Evolutionary conservation across 2,329 filamentous ascomycete genomes (phyloP), one percentile per base, ranked within the genome.

Genomic region (Xylaria arbuscula): DNA sequence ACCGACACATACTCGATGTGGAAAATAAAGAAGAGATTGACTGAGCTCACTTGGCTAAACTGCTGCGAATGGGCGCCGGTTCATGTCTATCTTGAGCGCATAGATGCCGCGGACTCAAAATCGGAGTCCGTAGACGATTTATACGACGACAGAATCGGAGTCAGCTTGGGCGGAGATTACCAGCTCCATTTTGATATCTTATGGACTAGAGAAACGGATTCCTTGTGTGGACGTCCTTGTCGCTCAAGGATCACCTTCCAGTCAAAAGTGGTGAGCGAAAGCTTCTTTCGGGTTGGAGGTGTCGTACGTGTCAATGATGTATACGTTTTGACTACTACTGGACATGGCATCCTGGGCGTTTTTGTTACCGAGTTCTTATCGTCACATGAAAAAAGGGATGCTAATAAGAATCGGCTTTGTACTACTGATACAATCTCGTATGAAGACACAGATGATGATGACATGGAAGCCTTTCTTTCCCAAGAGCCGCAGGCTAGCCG

Each of bases 1-100:
- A 45, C 42, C 13, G 62, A 64, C 17, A 45, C 1, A 10, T 51
- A 45, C 34, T 58, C 62, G 24, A 34, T 62, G 11, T 28, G 50
- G 51, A 62, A 48, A 28, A 62, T 62, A 47, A 62, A 47, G n/a
- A 55, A 62, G 51, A 62, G 60, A 55, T 45, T 62, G 24, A 36
- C 34, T 17, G 60, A 62, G 24, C 60, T 62, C 17, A 19, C 6
- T 17, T 62, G 60, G 60, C 60, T 55, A 2, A 11, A 62, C 9
- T 36, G 24, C 24, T 10, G 19, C 38, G 40, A n/a, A 47, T 62
- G n/a, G 17, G 60, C 60, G 22, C 60, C 60, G 3, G 38, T 62
- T n/a, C 50, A 62, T n/a, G 38, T 62, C 1, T 38, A 62, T 55
- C 60, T 55, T n/a, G 51, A 62, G 13, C 51, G 50, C 3, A 62